Evolutionary conservation across 1,284 basidiomycete species (phyloP), one percentile per base, ranked within the genome.

Genomic region (Ustilago cynodontis): DNA sequence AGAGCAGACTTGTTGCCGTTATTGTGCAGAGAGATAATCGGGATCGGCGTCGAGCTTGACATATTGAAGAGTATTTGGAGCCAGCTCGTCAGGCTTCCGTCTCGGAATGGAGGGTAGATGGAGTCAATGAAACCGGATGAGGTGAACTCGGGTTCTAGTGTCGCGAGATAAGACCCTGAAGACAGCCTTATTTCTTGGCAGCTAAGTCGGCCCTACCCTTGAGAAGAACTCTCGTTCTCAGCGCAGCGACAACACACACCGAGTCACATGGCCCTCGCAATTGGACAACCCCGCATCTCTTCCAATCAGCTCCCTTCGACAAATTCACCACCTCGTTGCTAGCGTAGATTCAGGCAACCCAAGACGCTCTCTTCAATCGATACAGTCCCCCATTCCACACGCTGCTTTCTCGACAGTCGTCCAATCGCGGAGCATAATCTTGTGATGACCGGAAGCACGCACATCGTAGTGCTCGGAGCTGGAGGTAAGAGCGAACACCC

Each of bases 401-500:
- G n/a, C n/a, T n/a, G n/a, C n/a, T n/a, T n/a, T n/a, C n/a, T n/a
- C n/a, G n/a, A n/a, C n/a, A n/a, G n/a, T n/a, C n/a, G n/a, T n/a
- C n/a, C n/a, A n/a, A n/a, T n/a, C n/a, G n/a, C n/a, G n/a, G n/a
- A n/a, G n/a, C n/a, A n/a, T 33, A 5, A 11, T 33, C 31, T 33
- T 11, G 11, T 33, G 11, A 57, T 52, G 45, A 37, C n/a, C 13
- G 37, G 9, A 29, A 59, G 47, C 8, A 29, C 35, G 16, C 68
- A 74, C 52, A 58, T 78, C 4, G 67, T 80, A 0, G 67, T 82
- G 9, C 56, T 82, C 6, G 81, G 81, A 33, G 79, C 81, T 10
- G 81, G 81, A 31, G 77, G 79, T 81, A 52, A 52, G 77, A 56
- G 41, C 45, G 13, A 5, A 11, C 31, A 33, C 31, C 31, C 31